Conservation (phyloP, 192 early-diverging fungal genomes). For the Obelidium mucronatum region DNA sequence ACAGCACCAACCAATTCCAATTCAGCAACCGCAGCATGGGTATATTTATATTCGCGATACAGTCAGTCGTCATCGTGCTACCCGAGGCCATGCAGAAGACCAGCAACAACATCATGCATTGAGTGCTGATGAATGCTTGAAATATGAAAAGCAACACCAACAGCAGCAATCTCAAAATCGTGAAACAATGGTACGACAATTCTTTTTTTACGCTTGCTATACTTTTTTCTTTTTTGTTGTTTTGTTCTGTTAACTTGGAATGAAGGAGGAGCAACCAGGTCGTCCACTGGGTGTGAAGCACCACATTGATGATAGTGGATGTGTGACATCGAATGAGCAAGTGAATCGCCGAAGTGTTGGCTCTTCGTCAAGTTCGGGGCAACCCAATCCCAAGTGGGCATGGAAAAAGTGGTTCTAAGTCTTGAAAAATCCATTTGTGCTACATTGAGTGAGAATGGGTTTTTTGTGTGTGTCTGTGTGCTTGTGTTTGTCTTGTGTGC, state of each 20-base stretch:
- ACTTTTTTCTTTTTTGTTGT: neutral
- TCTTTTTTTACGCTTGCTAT: too few relatives aligned
- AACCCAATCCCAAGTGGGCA: conserved; percentile 19
- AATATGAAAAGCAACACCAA: neutral
- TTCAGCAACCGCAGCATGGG: conserved; percentile 2
- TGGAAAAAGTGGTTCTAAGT: conserved; percentile 38
- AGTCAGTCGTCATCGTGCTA: neutral
- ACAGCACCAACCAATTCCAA: conserved; percentile 5
- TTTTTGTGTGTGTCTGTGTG: neutral
- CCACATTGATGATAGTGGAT: conserved; percentile 46
- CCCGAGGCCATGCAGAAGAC: neutral
- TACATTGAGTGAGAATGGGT: neutral
- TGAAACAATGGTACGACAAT: too few relatives aligned
- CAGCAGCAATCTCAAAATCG: neutral
- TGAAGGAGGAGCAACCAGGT: conserved; percentile 14
- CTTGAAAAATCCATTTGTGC: neutral
- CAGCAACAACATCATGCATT: neutral
- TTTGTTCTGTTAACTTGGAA: neutral
- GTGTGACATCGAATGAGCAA: conserved; percentile 49
- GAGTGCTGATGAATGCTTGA: neutral
- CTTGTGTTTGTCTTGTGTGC: neutral
- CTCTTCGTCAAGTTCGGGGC: neutral
- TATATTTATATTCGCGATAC: neutral
- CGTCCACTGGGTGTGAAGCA: conserved; percentile 45
- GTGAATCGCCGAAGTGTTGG: conserved; percentile 30